These are phyloP conservation scores for Baeospora myosura DNA, from an alignment of 1,284 basidiomycete species.

Conservation along the genomic window DNA sequence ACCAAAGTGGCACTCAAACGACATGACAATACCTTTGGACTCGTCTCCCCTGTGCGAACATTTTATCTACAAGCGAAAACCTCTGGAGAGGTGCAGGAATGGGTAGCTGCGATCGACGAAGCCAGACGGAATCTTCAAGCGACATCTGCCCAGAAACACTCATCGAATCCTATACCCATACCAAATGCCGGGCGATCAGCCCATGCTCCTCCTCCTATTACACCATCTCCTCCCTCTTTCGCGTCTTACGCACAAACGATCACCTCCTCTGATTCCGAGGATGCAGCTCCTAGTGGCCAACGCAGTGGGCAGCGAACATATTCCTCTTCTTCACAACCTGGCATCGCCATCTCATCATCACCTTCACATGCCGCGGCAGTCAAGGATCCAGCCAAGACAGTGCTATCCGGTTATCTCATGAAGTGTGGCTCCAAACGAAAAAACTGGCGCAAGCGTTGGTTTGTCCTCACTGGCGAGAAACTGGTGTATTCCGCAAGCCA, in stretches of 20 bases:
- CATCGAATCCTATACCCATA: constrained; percentile 44
- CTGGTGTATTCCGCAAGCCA: constrained; percentile 81
- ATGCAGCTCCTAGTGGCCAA: constrained; percentile 38
- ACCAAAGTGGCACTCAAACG: constrained; percentile 85
- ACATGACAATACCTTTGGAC: constrained; percentile 84
- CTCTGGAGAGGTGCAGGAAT: constrained; percentile 67
- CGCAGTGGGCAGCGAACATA: constrained; percentile 25
- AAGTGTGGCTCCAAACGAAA: constrained; percentile 92
- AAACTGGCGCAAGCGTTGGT: constrained; percentile 95
- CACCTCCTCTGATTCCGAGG: constrained; percentile 75
- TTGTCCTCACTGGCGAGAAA: constrained; percentile 76
- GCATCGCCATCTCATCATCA: constrained; percentile 28
- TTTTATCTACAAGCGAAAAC: constrained; percentile 85
- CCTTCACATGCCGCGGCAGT: constrained; percentile 26
- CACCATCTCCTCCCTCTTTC: constrained; percentile 38
- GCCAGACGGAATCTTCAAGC: constrained; percentile 61
- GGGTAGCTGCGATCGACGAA: constrained; percentile 81
- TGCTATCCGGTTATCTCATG: constrained; percentile 90
- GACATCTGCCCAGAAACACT: constrained; percentile 51
- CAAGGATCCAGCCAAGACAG: constrained; percentile 63
- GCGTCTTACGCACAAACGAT: constrained; percentile 29
- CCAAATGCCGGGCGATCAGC: constrained; percentile 22
- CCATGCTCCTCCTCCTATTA: constrained; percentile 27
- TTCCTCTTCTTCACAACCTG: constrained; percentile 35
- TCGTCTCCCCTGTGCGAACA: constrained; percentile 89